These are phyloP conservation scores for Aegilops tauschii DNA, from an alignment of 176 grass and related monocot species.

Conservation along the genomic window DNA sequence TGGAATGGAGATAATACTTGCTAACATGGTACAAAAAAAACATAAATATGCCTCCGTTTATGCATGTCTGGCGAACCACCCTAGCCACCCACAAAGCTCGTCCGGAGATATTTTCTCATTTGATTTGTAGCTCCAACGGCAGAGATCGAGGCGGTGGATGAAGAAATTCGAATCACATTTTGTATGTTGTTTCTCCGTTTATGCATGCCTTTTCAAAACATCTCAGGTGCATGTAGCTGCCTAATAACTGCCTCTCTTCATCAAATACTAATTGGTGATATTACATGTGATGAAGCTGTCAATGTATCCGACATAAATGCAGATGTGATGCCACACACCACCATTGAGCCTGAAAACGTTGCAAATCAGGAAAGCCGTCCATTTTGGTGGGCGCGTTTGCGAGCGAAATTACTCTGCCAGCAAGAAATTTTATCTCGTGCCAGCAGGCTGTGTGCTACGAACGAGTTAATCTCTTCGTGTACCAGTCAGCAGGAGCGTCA, in stretches of 20 bases:
- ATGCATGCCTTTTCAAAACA: not conserved
- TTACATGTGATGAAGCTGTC: slow-evolving; percentile 33
- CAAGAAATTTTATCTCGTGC: slow-evolving; percentile 50
- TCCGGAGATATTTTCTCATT: too few species aligned
- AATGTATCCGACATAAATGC: slow-evolving; percentile 28
- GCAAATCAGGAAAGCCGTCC: slow-evolving; percentile 39
- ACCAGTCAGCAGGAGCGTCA: too few species aligned
- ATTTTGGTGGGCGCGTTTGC: slow-evolving; percentile 49
- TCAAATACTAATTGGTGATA: not conserved
- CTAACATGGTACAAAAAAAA: too few species aligned
- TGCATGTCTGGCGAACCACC: too few species aligned
- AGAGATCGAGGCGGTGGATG: too few species aligned
- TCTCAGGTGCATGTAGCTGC: not conserved
- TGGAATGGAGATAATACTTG: too few species aligned
- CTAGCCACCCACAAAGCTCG: too few species aligned
- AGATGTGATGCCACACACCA: slow-evolving; percentile 8
- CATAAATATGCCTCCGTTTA: too few species aligned
- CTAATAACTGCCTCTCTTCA: not conserved
- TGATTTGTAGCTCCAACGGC: too few species aligned
- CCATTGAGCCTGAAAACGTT: slow-evolving; percentile 25
- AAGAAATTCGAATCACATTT: too few species aligned
- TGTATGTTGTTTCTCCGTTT: not conserved
- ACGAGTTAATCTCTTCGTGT: too few species aligned
- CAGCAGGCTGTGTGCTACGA: slow-evolving; percentile 14
- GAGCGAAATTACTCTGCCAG: slow-evolving; percentile 44